Evolutionary conservation across 2,329 filamentous ascomycete genomes (phyloP).

Genomic region (Parastagonospora nodorum): DNA sequence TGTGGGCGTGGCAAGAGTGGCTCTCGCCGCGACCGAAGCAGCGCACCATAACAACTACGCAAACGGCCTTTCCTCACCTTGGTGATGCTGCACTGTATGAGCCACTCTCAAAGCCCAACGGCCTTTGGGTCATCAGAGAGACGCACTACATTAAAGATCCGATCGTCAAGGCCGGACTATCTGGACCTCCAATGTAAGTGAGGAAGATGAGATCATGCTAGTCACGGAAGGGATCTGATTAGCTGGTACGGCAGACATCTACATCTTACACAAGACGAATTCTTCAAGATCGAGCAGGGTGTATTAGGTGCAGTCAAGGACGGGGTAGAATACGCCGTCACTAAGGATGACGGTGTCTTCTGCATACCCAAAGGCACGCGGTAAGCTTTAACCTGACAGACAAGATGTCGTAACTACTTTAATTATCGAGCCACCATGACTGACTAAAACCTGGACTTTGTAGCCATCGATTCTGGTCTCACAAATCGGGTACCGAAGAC

Average conservation of each 20-base stretch:
- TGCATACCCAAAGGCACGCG: background rate
- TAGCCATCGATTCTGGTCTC: constrained; percentile 1
- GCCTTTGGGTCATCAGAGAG: background rate
- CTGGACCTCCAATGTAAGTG: background rate
- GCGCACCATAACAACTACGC: background rate
- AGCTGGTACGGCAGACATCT: background rate
- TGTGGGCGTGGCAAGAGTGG: background rate
- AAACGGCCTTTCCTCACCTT: background rate
- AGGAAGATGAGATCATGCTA: background rate
- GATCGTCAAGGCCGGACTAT: background rate
- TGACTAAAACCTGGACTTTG: background rate
- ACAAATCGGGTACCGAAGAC: background rate
- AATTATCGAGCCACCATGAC: background rate
- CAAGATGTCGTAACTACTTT: background rate
- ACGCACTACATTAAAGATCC: background rate
- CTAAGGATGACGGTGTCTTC: constrained; percentile 2
- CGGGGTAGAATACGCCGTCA: background rate
- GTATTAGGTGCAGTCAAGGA: background rate
- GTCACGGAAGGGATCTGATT: background rate
- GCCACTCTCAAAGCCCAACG: background rate
- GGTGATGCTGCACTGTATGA: constrained; percentile 4
- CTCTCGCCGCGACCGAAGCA: background rate
- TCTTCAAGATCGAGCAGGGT: constrained; percentile 1
- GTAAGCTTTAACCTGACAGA: background rate
- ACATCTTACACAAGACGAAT: background rate